Evolutionary conservation across 305 asterid genomes (phyloP).

Genomic region (Petunia hybrid): DNA sequence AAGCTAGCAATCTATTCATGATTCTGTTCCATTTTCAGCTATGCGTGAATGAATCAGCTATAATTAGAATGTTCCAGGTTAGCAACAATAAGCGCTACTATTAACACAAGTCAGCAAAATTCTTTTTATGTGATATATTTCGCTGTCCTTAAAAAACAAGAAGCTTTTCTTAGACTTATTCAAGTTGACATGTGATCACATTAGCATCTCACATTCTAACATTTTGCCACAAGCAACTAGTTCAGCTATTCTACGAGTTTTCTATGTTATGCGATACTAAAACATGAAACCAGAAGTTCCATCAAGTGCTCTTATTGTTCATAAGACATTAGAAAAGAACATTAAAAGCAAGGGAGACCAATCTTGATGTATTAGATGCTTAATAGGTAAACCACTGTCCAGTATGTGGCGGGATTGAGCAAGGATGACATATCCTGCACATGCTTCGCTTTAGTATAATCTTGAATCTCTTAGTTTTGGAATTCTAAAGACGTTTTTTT

Average conservation of each 20-base stretch:
- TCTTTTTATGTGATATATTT: background rate
- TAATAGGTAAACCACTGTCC: background rate
- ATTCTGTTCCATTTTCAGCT: constrained; percentile 15
- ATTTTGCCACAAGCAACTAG: background rate
- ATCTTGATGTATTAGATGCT: background rate
- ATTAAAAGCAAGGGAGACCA: background rate
- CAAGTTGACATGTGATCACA: background rate
- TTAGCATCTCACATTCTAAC: background rate
- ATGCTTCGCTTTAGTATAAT: background rate
- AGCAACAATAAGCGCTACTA: background rate
- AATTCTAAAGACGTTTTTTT: too few relatives aligned
- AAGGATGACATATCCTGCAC: background rate
- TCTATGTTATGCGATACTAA: background rate
- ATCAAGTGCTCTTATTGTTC: background rate
- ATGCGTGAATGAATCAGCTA: too few relatives aligned
- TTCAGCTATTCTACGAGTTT: background rate
- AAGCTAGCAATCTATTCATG: constrained; percentile 4
- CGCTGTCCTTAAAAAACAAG: background rate
- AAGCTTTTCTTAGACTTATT: constrained; percentile 15
- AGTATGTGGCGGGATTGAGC: background rate
- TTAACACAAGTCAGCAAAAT: background rate
- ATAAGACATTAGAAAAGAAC: background rate
- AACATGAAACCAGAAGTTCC: background rate
- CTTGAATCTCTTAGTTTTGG: background rate
- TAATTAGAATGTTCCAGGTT: background rate